Base-by-base conservation (phyloP, 805 yeast genomes). In the Candida ascalaphidarum region DNA sequence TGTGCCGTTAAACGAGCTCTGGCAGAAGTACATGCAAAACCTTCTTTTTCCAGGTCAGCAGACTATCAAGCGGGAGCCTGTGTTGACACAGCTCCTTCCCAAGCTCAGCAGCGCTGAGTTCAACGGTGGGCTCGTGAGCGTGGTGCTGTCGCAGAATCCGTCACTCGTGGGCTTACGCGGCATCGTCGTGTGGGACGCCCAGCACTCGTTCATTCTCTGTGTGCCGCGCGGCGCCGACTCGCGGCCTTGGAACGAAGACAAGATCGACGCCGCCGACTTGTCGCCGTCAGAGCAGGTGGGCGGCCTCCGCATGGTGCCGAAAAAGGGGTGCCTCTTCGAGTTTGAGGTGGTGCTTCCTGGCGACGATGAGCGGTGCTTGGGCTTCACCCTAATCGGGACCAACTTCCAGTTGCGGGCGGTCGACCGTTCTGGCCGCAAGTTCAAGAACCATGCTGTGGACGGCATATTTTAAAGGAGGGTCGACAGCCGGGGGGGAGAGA, bases 181-280 rank as follows among this genome's bases (percentile, higher is more conserved):
- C 0, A 81, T 86, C 4, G 82, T 86, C 2, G 57, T 83, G 2
- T 82, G 92, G 81, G 96, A 86, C 47, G 70, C 89, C 7, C 85
- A 81, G 48, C 74, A 75, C 39, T 68, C 71, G 34, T 79, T 83
- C 44, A 66, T 83, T 3, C 44, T 85, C 26, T 75, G 77, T 9
- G 68, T 76, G 1, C 68, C 68, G 3, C 46, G 68, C 25, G 43
- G 44, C 7, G 52, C 50, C 15, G 47, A 48, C 28, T 27, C 48
- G 26, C 44, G 35, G 22, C 57, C 48, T 33, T 61, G 67, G 67
- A 59, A 52, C 32, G 29, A 36, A 3, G 37, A 43, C 19, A n/a
- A n/a, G n/a, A n/a, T n/a, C n/a, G n/a, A n/a, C n/a, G 21, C 29
- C 20, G 21, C 24, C n/a, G 14, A 31, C 50, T 8, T 43, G 35